Conservation (phyloP, 2,329 filamentous ascomycete species). For the Penicillium sp. region DNA sequence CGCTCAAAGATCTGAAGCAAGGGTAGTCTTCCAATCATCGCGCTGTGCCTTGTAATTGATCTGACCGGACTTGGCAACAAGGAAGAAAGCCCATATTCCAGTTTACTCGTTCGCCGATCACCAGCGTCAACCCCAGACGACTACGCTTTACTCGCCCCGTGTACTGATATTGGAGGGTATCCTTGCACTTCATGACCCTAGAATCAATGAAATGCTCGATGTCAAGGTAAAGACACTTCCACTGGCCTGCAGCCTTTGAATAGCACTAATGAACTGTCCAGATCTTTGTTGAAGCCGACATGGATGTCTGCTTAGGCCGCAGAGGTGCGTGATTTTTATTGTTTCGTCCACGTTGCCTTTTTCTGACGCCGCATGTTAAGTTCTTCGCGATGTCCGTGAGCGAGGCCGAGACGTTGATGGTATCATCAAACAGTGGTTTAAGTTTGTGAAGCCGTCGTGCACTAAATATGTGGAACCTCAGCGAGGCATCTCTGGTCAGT, state of each 20-base stretch:
- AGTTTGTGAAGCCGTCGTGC: conserved; percentile 94
- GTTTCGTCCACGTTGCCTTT: no score
- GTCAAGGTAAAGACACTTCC: conserved; percentile 64
- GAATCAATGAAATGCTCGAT: conserved; percentile 82
- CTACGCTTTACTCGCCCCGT: conserved; percentile 91
- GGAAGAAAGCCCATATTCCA: conserved; percentile 72
- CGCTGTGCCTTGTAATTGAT: background rate
- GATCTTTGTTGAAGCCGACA: conserved; percentile 97
- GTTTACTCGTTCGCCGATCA: conserved; percentile 95
- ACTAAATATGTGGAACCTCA: conserved; percentile 92
- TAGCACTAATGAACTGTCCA: conserved; percentile 22
- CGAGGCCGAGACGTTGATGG: conserved; percentile 89
- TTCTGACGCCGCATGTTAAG: conserved; percentile 45
- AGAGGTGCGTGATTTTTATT: conserved; percentile 59
- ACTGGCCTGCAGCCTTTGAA: background rate
- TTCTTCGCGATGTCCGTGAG: conserved; percentile 83
- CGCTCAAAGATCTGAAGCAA: conserved; percentile 78
- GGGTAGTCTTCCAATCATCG: conserved; percentile 61
- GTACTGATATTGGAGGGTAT: conserved; percentile 95
- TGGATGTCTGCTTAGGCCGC: conserved; percentile 86
- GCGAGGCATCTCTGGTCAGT: conserved; percentile 71
- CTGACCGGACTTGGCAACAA: conserved; percentile 14
- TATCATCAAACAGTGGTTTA: conserved; percentile 97
- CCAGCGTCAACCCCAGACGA: conserved; percentile 73
- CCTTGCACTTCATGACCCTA: conserved; percentile 84